Conservation (phyloP, 1,284 basidiomycete species). For the Papiliotrema flavescens region DNA sequence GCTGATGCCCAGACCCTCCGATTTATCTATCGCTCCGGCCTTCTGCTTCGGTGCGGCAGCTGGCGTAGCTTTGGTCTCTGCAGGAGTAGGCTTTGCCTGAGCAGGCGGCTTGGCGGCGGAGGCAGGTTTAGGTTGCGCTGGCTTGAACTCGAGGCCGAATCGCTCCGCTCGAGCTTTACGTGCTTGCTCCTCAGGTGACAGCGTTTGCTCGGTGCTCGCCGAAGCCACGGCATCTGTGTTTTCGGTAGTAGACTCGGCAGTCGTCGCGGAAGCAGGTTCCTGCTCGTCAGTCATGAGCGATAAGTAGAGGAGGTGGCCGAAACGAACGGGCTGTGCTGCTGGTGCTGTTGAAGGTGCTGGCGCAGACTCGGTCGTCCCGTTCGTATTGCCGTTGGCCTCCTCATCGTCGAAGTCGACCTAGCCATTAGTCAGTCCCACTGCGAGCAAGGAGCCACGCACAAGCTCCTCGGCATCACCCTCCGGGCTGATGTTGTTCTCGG, state of each 20-base stretch:
- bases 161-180: conserved; percentile 34
- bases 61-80: conserved; percentile 3
- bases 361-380: background rate
- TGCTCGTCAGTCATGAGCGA: background rate
- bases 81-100: conserved; percentile 12
- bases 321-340: background rate
- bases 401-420: background rate
- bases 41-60: conserved; percentile 16
- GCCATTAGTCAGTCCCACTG: background rate
- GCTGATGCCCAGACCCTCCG: conserved; percentile 27
- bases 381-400: background rate
- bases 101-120: conserved; percentile 2
- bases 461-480: conserved; percentile 25
- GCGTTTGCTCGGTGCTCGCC: background rate
- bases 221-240: background rate
- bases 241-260: background rate
- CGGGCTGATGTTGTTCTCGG: conserved; percentile 34
- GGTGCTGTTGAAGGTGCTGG: background rate
- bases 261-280: background rate
- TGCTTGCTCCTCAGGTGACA: background rate
- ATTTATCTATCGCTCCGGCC: conserved; percentile 31
- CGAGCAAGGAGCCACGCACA: conserved; percentile 7
- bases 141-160: conserved; percentile 45
- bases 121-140: conserved; percentile 12
- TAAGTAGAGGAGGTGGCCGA: too few relatives aligned